Evolutionary conservation across 768 basidiomycete species (phyloP).

Genomic region (Plicaturopsis crispa): DNA sequence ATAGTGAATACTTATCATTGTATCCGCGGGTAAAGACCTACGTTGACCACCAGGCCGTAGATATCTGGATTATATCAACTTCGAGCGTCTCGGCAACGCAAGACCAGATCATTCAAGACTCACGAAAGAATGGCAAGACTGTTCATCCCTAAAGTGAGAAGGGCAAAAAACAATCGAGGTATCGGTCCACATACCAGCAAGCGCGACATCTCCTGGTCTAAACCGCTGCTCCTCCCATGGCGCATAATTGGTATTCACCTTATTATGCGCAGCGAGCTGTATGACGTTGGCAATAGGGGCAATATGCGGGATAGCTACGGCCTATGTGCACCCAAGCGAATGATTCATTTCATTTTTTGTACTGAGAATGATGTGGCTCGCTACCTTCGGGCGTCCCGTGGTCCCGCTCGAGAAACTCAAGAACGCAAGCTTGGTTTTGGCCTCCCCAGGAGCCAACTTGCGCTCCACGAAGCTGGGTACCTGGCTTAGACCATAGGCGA

Average conservation of each 20-base stretch:
- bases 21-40: conserved; percentile 16
- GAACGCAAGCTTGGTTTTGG: conserved; percentile 61
- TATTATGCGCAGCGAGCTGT: conserved; percentile 47
- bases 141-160: conserved; percentile 1
- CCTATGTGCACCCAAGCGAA: too few relatives aligned
- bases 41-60: conserved; percentile 58
- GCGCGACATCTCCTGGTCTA: conserved; percentile 51
- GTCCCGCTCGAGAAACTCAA: conserved; percentile 72
- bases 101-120: conserved; percentile 13
- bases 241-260: conserved; percentile 36
- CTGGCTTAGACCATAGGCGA: conserved; percentile 37
- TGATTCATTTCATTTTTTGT: too few relatives aligned
- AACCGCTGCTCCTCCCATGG: conserved; percentile 42
- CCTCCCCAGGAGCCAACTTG: conserved; percentile 48
- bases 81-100: conserved; percentile 1
- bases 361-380: background rate
- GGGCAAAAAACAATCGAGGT: background rate
- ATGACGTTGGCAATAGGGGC: conserved; percentile 56
- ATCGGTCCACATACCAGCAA: conserved; percentile 37
- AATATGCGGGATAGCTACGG: conserved; percentile 55
- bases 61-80: conserved; percentile 39
- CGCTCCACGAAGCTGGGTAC: conserved; percentile 39
- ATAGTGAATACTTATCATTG: conserved; percentile 18
- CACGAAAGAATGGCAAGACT: conserved; percentile 61
- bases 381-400: conserved; percentile 69